Base-by-base conservation (phyloP, 495 filamentous ascomycete genomes). In the Penicillium lividum region DNA sequence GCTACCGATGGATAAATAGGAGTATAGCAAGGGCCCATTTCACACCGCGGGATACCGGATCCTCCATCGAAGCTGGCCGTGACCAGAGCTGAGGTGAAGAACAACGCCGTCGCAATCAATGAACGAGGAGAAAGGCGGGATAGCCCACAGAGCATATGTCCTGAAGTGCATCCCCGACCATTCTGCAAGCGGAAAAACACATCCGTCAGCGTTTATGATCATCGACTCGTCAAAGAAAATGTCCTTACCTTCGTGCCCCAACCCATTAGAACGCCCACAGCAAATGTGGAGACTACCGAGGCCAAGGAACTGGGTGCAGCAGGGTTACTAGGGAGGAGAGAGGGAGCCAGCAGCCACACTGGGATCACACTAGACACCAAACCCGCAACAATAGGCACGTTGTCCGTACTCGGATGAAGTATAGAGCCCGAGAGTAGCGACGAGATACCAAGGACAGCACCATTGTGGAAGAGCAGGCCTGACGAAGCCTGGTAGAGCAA, bases 81-180 rank as follows among this genome's bases (percentile, higher is more conserved):
- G 29, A 82, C 38, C 4, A 84, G 50, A 16, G 80, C 82, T 0
- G 75, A 66, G 1, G 73, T 73, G 68, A 84, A 86, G 73, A 86
- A 86, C n/a, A 76, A 69, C 7, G 69, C 73, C 0, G 82, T 82
- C 36, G 83, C 79, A 47, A 80, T 76, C 9, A 83, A 48, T 8
- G 82, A 84, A 43, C 82, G 79, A 18, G 71, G 60, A 4, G 77
- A 82, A 15, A 82, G 68, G 31, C 80, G 80, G 0, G 82, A 77
- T 5, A 86, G 55, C 0, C 84, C 84, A 57, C 82, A 84, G 34
- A 86, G 77, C 76, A 86, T 84, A 63, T 86, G 84, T 31, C 84
- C 84, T 2, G 82, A 84, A 11, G 83, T 85, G 58, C 83, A 86
- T 28, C 83, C 83, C 45, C 75, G 75, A 22, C 77, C 79, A 60